phyloP scores from a whole-genome alignment of 768 basidiomycete genomes.

The Pleurotus sapidus region DNA sequence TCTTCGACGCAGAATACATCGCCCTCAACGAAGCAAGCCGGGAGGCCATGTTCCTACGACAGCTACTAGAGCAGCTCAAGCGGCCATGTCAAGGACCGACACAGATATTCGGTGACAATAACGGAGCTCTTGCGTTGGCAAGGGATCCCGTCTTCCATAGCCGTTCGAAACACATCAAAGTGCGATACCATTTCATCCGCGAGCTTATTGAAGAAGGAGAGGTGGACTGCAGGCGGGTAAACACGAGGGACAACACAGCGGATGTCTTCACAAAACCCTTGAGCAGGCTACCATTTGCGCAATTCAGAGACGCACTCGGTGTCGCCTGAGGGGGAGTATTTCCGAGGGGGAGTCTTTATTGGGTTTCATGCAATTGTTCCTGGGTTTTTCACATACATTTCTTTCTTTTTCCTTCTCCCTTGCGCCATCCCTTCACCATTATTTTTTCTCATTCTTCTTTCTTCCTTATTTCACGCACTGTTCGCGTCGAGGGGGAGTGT shows the following conservation, averaged over 20 bases:
- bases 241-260: conserved; percentile 31
- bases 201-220: conserved; percentile 24
- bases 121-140: conserved; percentile 29
- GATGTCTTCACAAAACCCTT: conserved; percentile 41
- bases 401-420: too few species aligned
- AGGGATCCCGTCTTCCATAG: conserved; percentile 31
- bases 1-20: conserved; percentile 47
- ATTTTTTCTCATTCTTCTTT: too few species aligned
- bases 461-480: too few species aligned
- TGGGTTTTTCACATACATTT: too few species aligned
- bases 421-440: too few species aligned
- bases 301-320: too few species aligned
- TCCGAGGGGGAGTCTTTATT: background rate
- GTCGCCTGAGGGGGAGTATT: background rate
- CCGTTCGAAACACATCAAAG: conserved; percentile 40
- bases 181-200: conserved; percentile 35
- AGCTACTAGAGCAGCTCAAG: conserved; percentile 17
- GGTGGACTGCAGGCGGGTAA: conserved; percentile 26
- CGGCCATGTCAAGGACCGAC: conserved; percentile 6
- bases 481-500: too few species aligned
- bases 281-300: background rate
- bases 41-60: conserved; percentile 22
- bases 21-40: conserved; percentile 26
- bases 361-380: too few species aligned
- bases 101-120: conserved; percentile 29